Evolutionary conservation across 2,329 filamentous ascomycete genomes (phyloP).

Genomic region (Zymoseptoria crescenta): DNA sequence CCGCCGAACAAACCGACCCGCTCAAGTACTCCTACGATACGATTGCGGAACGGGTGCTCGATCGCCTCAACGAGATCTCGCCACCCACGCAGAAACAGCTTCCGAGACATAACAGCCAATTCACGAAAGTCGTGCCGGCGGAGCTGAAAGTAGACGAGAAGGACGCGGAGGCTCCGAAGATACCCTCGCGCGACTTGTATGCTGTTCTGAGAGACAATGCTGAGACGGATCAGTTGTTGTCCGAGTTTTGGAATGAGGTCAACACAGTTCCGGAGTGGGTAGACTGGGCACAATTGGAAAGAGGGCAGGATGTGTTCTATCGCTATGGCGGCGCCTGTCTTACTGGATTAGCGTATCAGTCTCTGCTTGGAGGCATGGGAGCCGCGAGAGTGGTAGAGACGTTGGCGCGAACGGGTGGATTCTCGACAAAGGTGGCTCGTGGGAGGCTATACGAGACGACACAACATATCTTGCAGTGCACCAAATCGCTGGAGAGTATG

Average conservation of each 20-base stretch:
- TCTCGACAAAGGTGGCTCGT: slow-evolving; percentile 58
- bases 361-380: slow-evolving; percentile 62
- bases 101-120: slow-evolving; percentile 32
- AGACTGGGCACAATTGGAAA: slow-evolving; percentile 65
- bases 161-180: slow-evolving; percentile 24
- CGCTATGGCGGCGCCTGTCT: slow-evolving; percentile 62
- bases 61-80: slow-evolving; percentile 55
- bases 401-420: slow-evolving; percentile 65
- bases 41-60: slow-evolving; percentile 58
- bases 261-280: slow-evolving; percentile 66
- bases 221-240: slow-evolving; percentile 47
- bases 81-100: slow-evolving; percentile 36
- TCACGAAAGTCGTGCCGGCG: slow-evolving; percentile 10
- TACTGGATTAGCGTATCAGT: slow-evolving; percentile 57
- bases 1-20: slow-evolving; percentile 50
- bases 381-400: slow-evolving; percentile 67
- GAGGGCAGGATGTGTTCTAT: slow-evolving; percentile 71
- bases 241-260: slow-evolving; percentile 57
- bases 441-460: slow-evolving; percentile 64
- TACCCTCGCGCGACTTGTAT: slow-evolving; percentile 52
- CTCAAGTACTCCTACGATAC: slow-evolving; percentile 61
- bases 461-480: slow-evolving; percentile 67
- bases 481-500: slow-evolving; percentile 55
- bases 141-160: slow-evolving; percentile 12
- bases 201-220: slow-evolving; percentile 53